A percentile compares a stretch with the other conserved stretches of the same genome.
Evolutionary conservation across 345 rosid species (phyloP).

Genomic region (Hibiscus syriacus): DNA sequence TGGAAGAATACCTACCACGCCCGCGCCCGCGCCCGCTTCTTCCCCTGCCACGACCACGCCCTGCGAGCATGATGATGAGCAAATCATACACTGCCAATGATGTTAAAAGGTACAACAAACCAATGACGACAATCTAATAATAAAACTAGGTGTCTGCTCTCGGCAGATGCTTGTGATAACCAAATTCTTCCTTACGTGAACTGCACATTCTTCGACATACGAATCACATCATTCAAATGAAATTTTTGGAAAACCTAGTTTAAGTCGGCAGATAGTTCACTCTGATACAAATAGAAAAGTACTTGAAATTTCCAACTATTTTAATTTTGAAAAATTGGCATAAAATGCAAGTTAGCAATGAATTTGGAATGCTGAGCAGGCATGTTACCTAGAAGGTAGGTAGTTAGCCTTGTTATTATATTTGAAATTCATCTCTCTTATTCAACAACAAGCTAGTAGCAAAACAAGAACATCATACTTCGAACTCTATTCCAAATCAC

Average conservation of each 20-base stretch:
- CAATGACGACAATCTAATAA: not conserved
- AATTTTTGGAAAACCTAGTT: not conserved
- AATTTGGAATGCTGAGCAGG: not conserved
- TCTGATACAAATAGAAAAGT: no score
- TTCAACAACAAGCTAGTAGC: not conserved
- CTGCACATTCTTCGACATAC: not conserved
- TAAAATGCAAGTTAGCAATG: no score
- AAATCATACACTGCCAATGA: not conserved
- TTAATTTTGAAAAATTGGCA: no score
- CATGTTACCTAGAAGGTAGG: not conserved
- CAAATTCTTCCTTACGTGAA: not conserved
- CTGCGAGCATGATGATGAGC: not conserved
- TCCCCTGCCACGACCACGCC: conserved; percentile 27
- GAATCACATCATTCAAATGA: not conserved
- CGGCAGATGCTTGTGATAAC: not conserved
- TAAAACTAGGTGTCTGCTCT: not conserved
- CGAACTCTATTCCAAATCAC: not conserved
- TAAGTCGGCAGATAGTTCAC: not conserved
- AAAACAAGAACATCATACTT: not conserved
- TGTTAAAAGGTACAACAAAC: not conserved
- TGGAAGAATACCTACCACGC: not conserved
- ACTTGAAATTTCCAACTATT: no score
- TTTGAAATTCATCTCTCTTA: not conserved
- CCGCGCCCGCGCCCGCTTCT: conserved; percentile 14
- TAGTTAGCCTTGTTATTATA: conserved; percentile 6